phyloP scores from a whole-genome alignment of 768 basidiomycete species.

The Hericium erinaceus region DNA sequence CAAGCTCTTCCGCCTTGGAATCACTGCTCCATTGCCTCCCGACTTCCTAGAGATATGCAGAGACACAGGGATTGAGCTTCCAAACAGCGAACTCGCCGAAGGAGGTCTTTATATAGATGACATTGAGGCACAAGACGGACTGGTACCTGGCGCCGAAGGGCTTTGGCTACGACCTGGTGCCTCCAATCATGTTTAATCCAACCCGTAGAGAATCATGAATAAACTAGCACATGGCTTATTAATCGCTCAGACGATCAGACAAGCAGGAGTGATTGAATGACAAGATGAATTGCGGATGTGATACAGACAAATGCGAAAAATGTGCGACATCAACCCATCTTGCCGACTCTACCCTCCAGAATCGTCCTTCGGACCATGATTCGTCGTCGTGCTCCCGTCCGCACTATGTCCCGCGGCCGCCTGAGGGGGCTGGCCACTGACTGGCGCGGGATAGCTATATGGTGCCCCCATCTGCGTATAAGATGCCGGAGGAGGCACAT shows the following conservation, averaged over 20 bases:
- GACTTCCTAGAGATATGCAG: slow-evolving; percentile 10
- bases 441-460: slow-evolving; percentile 10
- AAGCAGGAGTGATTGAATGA: too few relatives aligned
- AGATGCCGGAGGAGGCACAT: slow-evolving; percentile 7
- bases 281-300: too few relatives aligned
- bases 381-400: too few relatives aligned
- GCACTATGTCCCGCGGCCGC: not conserved
- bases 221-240: too few relatives aligned
- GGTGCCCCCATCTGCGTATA: slow-evolving; percentile 14
- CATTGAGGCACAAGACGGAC: not conserved
- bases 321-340: too few relatives aligned
- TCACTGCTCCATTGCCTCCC: slow-evolving; percentile 9
- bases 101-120: slow-evolving; percentile 10
- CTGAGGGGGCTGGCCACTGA: not conserved
- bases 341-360: too few relatives aligned
- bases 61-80: not conserved
- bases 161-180: not conserved
- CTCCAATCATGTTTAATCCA: too few relatives aligned
- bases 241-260: too few relatives aligned
- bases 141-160: slow-evolving; percentile 5
- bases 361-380: too few relatives aligned
- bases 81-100: slow-evolving; percentile 1
- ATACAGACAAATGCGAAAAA: too few relatives aligned
- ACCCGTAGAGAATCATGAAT: too few relatives aligned
- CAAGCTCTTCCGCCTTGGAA: slow-evolving; percentile 11